A percentile compares a stretch with the other conserved stretches of the same genome.
Evolutionary conservation across 345 rosid genomes (phyloP).

Genomic region (Hibiscus trionum): DNA sequence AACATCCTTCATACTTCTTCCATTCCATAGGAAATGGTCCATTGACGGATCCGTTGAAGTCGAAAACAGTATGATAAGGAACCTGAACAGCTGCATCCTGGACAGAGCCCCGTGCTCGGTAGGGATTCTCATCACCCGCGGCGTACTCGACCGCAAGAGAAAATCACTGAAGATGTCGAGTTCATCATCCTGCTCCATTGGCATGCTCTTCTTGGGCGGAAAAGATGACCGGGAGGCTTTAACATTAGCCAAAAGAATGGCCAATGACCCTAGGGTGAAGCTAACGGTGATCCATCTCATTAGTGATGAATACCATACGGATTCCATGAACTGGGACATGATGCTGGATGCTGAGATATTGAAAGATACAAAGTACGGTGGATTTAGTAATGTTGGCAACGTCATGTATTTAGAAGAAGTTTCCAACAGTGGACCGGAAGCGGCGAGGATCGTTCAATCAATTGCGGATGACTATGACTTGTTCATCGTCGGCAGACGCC

Average conservation of each 20-base stretch:
- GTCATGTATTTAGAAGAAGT: slow-evolving; percentile 20
- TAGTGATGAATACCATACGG: neutral
- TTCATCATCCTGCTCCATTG: neutral
- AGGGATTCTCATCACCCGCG: slow-evolving; percentile 27
- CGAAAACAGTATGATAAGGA: slow-evolving; percentile 12
- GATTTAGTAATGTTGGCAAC: neutral
- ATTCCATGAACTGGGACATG: slow-evolving; percentile 24
- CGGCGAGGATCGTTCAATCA: slow-evolving; percentile 21
- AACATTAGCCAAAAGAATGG: slow-evolving; percentile 40
- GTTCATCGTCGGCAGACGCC: slow-evolving; percentile 47
- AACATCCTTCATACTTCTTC: slow-evolving; percentile 31
- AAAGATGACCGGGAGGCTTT: slow-evolving; percentile 57
- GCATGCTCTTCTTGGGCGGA: slow-evolving; percentile 54
- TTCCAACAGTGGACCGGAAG: slow-evolving; percentile 33
- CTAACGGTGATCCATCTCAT: slow-evolving; percentile 29
- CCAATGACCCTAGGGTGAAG: slow-evolving; percentile 15
- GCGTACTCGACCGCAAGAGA: neutral
- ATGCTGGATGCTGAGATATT: slow-evolving; percentile 27
- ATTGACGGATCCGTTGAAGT: slow-evolving; percentile 23
- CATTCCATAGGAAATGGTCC: slow-evolving; percentile 35
- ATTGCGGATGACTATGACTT: slow-evolving; percentile 32
- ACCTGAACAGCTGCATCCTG: slow-evolving; percentile 24
- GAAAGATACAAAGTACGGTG: slow-evolving; percentile 20
- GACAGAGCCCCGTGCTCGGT: slow-evolving; percentile 34
- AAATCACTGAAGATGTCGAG: neutral